Conservation (phyloP, 2,329 filamentous ascomycete species). For the Diaporthe citriasiana region DNA sequence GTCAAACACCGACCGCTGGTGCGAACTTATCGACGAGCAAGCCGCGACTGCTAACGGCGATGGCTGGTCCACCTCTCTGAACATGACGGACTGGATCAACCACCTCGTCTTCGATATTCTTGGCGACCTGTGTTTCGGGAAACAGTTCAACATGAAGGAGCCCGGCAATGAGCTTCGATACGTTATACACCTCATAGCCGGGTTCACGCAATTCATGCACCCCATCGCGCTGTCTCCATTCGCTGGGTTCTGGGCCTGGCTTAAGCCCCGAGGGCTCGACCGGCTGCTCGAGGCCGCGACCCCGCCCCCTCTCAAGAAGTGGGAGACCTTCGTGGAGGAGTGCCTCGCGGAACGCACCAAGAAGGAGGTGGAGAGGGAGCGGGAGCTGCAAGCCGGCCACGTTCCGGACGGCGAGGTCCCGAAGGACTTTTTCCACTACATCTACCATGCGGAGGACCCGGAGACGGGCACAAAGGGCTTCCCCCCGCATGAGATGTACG, state of each 20-base stretch:
- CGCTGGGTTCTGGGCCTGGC: slow-evolving; percentile 45
- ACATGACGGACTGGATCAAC: slow-evolving; percentile 38
- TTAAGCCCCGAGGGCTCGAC: slow-evolving; percentile 47
- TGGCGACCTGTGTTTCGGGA: slow-evolving; percentile 44
- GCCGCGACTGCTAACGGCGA: slow-evolving; percentile 10
- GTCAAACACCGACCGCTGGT: slow-evolving; percentile 39
- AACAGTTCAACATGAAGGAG: slow-evolving; percentile 43
- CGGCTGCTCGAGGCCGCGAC: slow-evolving; percentile 42
- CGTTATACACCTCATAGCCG: slow-evolving; percentile 22
- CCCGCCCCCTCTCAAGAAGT: slow-evolving; percentile 44
- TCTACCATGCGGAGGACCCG: slow-evolving; percentile 45
- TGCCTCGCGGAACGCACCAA: slow-evolving; percentile 43
- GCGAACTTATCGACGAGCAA: slow-evolving; percentile 33
- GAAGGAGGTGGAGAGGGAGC: slow-evolving; percentile 36
- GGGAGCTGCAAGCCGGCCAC: background rate
- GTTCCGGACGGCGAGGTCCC: slow-evolving; percentile 31
- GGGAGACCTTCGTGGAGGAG: slow-evolving; percentile 44
- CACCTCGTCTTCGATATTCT: slow-evolving; percentile 40
- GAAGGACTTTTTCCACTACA: slow-evolving; percentile 48
- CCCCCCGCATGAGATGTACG: slow-evolving; percentile 44
- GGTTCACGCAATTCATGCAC: slow-evolving; percentile 41
- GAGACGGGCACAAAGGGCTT: slow-evolving; percentile 47
- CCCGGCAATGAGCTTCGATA: slow-evolving; percentile 37
- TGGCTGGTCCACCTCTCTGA: slow-evolving; percentile 9
- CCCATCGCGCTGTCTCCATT: slow-evolving; percentile 42